A percentile compares a stretch with the other conserved stretches of the same genome.
These are phyloP conservation scores for Neofusicoccum sp. DNA, from an alignment of 2,329 filamentous ascomycete genomes.

Conservation along the genomic window DNA sequence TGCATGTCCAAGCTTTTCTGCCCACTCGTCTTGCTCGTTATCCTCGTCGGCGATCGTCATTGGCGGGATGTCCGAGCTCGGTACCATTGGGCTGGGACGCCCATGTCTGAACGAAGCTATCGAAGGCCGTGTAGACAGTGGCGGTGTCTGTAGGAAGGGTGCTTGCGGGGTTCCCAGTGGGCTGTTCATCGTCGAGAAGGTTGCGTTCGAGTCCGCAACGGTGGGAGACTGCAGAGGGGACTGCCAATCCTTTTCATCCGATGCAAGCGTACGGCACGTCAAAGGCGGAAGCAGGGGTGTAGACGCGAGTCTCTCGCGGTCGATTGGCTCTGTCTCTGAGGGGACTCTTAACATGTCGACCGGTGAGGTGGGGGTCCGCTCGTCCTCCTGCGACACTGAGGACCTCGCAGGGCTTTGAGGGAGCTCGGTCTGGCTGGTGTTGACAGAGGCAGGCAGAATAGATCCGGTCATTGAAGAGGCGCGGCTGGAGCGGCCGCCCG, in stretches of 20 bases:
- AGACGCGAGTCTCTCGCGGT: constrained; percentile 64
- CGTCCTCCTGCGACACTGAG: background rate
- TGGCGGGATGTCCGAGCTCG: constrained; percentile 58
- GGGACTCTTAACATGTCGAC: constrained; percentile 43
- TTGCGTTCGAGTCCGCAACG: constrained; percentile 59
- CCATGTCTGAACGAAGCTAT: constrained; percentile 65
- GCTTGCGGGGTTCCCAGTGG: constrained; percentile 51
- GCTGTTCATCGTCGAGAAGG: constrained; percentile 44
- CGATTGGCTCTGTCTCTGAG: constrained; percentile 47
- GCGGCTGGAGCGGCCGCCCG: constrained; percentile 68
- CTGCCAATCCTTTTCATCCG: constrained; percentile 57
- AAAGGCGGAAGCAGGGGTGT: constrained; percentile 85
- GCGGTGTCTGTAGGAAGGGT: constrained; percentile 60
- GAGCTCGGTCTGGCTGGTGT: constrained; percentile 28
- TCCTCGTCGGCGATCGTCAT: constrained; percentile 64
- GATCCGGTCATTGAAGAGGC: constrained; percentile 74
- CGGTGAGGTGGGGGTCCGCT: constrained; percentile 26
- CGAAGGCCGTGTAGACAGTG: constrained; percentile 75
- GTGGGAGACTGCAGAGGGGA: constrained; percentile 87
- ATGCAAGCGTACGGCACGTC: constrained; percentile 59
- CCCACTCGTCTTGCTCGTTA: constrained; percentile 76
- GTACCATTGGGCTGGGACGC: constrained; percentile 46
- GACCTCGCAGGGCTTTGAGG: constrained; percentile 24
- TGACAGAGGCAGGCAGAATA: constrained; percentile 40
- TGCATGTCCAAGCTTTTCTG: constrained; percentile 80